phyloP scores from a whole-genome alignment of 495 filamentous ascomycete genomes.

The Diplogelasinospora grovesii region DNA sequence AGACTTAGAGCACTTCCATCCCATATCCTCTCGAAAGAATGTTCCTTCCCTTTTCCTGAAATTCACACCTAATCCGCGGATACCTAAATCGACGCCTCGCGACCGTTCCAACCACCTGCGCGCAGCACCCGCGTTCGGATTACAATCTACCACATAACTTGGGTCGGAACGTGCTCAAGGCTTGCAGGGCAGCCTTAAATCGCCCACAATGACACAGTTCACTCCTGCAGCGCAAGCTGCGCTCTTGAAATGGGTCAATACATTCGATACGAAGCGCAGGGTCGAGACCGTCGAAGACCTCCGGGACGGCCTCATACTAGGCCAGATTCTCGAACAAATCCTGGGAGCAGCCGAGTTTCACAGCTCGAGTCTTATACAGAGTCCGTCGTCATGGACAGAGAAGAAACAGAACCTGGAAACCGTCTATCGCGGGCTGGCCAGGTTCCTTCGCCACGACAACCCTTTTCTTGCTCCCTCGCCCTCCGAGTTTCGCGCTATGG shows the following conservation, averaged over 20 bases:
- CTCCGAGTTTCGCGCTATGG: constrained; percentile 32
- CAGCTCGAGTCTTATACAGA: constrained; percentile 59
- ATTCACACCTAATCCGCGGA: too few relatives aligned
- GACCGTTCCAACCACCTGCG: too few relatives aligned
- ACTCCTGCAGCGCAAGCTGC: constrained; percentile 28
- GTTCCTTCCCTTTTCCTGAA: too few relatives aligned
- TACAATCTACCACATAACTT: too few relatives aligned
- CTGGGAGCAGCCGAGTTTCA: constrained; percentile 58
- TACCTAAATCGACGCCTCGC: too few relatives aligned
- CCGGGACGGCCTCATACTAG: constrained; percentile 69
- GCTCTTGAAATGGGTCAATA: constrained; percentile 41
- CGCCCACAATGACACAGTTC: constrained; percentile 22
- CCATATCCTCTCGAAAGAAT: not conserved
- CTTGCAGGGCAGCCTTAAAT: constrained; percentile 1
- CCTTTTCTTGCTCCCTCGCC: constrained; percentile 25
- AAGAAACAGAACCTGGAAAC: constrained; percentile 61
- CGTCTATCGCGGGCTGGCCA: constrained; percentile 57
- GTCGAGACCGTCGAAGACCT: constrained; percentile 49
- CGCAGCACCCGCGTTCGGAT: too few relatives aligned
- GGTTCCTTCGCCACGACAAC: constrained; percentile 49
- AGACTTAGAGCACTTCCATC: constrained; percentile 5
- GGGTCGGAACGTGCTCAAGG: too few relatives aligned
- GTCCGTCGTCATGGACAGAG: constrained; percentile 46
- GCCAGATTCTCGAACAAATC: constrained; percentile 55
- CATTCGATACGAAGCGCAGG: constrained; percentile 27